Evolutionary conservation across 441 rosid species (phyloP).

Genomic region (Corymbia citriodora): DNA sequence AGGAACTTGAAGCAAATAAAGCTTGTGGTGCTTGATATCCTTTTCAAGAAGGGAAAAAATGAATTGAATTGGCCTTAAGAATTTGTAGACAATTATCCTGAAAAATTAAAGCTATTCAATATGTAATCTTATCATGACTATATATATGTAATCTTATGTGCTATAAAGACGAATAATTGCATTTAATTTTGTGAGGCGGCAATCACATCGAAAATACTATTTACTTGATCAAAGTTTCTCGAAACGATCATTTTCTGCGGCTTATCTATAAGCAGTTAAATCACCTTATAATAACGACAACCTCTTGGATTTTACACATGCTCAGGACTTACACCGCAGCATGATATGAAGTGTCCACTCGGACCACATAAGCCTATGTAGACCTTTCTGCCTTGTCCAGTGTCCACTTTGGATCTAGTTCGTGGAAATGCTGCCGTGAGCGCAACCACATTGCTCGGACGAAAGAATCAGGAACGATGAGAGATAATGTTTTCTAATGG

Average conservation of each 20-base stretch:
- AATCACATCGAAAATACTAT: background rate
- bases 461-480: background rate
- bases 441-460: background rate
- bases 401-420: background rate
- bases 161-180: background rate
- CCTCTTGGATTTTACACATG: background rate
- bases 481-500: background rate
- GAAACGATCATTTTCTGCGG: background rate
- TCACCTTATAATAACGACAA: background rate
- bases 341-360: background rate
- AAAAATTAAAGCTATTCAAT: background rate
- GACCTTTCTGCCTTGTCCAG: background rate
- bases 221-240: background rate
- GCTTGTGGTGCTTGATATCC: no score
- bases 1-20: no score
- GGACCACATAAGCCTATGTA: background rate
- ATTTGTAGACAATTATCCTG: background rate
- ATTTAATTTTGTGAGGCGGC: fast-evolving
- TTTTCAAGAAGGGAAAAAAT: no score
- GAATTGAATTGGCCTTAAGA: background rate
- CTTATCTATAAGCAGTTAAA: background rate
- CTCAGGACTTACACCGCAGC: background rate
- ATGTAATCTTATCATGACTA: background rate
- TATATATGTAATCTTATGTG: background rate
- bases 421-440: background rate